Evolutionary conservation across 441 rosid species (phyloP).

Genomic region (Croton laevigatus): DNA sequence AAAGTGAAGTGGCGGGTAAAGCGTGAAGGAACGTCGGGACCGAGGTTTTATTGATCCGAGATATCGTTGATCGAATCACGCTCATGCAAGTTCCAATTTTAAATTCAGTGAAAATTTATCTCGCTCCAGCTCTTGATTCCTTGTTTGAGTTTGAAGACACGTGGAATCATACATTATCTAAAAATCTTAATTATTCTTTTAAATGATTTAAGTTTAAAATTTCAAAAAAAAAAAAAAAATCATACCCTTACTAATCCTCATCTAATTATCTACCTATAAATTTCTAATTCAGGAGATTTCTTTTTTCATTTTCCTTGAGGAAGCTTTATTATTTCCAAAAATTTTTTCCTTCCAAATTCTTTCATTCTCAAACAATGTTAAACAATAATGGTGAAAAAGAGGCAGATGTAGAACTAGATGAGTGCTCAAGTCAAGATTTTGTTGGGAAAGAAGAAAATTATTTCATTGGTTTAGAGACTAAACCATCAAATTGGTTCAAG

Average conservation of each 20-base stretch:
- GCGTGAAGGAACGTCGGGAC: conserved; percentile 13
- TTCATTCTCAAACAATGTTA: no score
- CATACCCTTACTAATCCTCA: no score
- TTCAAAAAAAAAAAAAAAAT: no score
- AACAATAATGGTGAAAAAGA: background rate
- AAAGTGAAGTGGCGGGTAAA: conserved; percentile 19
- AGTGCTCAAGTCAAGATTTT: background rate
- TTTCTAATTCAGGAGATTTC: no score
- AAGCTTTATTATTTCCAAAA: no score
- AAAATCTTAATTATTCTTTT: no score
- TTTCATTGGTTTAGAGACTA: background rate
- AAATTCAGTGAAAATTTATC: background rate
- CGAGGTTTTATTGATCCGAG: conserved; percentile 16
- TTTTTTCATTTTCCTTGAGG: no score
- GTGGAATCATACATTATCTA: no score
- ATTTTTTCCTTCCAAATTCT: background rate
- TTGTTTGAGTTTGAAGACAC: background rate
- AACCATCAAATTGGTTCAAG: background rate
- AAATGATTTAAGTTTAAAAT: no score
- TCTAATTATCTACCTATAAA: no score
- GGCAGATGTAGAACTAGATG: background rate
- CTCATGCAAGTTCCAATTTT: background rate
- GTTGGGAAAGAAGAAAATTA: background rate
- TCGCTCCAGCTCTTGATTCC: background rate
- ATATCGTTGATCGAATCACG: background rate